Conservation (phyloP, 176 grass and related monocot species). For the Carex scoparia region DNA sequence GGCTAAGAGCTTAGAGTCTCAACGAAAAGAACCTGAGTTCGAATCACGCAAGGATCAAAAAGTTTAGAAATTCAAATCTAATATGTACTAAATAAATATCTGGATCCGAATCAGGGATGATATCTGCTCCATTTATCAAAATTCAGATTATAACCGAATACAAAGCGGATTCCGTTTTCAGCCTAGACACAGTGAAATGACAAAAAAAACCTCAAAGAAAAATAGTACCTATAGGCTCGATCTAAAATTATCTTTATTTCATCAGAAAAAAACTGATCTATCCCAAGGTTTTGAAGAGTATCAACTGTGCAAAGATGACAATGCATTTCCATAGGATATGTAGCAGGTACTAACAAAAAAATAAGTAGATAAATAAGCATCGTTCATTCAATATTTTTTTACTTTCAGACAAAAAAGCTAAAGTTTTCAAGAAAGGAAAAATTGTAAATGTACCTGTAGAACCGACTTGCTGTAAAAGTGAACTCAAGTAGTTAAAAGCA, state of each 20-base stretch:
- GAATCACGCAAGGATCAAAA: no score
- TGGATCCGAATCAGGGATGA: no score
- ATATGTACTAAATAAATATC: no score
- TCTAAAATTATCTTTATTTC: slow-evolving; percentile 62
- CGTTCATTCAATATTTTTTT: not conserved
- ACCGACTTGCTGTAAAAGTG: slow-evolving; percentile 38
- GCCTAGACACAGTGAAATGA: not conserved
- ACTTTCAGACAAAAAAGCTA: not conserved
- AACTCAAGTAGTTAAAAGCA: slow-evolving; percentile 58
- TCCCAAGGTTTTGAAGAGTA: slow-evolving; percentile 53
- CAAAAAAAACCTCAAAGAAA: not conserved
- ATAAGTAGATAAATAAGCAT: not conserved
- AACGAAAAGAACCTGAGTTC: no score
- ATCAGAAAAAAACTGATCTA: slow-evolving; percentile 37
- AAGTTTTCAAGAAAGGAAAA: not conserved
- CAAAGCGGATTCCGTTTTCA: no score
- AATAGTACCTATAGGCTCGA: slow-evolving; percentile 38
- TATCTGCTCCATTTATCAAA: no score
- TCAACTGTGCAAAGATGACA: slow-evolving; percentile 53
- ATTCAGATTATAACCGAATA: no score
- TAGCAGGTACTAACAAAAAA: slow-evolving; percentile 40
- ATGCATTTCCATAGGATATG: slow-evolving; percentile 38
- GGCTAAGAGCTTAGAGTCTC: no score
- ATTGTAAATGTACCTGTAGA: slow-evolving; percentile 37
- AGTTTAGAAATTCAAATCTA: no score